These are phyloP conservation scores for Thalassiosira exigua DNA, from an alignment of 352 stramenopile genomes.

Conservation along the genomic window DNA sequence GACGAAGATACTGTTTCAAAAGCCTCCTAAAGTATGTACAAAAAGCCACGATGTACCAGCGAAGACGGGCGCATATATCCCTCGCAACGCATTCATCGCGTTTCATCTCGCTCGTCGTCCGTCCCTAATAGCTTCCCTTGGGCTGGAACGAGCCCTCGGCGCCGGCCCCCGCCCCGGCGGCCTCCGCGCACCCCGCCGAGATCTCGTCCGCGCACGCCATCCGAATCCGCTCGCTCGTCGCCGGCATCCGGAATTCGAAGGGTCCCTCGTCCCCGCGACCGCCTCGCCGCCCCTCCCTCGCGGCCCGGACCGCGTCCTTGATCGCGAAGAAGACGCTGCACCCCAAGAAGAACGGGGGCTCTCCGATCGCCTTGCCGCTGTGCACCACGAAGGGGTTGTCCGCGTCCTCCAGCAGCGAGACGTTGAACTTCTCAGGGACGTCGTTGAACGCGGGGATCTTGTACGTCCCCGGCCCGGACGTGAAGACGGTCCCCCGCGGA, in stretches of 20 bases:
- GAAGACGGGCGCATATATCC: neutral
- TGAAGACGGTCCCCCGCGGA: constrained; percentile 91
- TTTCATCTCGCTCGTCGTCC: too few species aligned
- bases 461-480: constrained; percentile 93
- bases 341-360: constrained; percentile 95
- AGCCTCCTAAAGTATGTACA: too few species aligned
- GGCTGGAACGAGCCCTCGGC: constrained; percentile 60
- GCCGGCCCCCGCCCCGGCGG: too few species aligned
- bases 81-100: neutral
- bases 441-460: constrained; percentile 98
- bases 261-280: constrained; percentile 48
- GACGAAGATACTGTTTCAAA: too few species aligned
- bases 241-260: constrained; percentile 80
- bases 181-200: constrained; percentile 51
- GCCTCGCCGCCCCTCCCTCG: too few species aligned
- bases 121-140: constrained; percentile 73
- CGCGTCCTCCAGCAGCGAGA: constrained; percentile 91
- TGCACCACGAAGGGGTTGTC: constrained; percentile 95
- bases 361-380: constrained; percentile 94
- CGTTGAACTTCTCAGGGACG: constrained; percentile 92
- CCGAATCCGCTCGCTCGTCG: constrained; percentile 79
- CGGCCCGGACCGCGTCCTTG: constrained; percentile 92
- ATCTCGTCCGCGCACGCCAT: constrained; percentile 74
- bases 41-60: neutral
- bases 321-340: constrained; percentile 94